Evolutionary conservation across 331 rosid species (phyloP), one percentile per base, ranked within the genome.

Genomic region (Quercus phellos): DNA sequence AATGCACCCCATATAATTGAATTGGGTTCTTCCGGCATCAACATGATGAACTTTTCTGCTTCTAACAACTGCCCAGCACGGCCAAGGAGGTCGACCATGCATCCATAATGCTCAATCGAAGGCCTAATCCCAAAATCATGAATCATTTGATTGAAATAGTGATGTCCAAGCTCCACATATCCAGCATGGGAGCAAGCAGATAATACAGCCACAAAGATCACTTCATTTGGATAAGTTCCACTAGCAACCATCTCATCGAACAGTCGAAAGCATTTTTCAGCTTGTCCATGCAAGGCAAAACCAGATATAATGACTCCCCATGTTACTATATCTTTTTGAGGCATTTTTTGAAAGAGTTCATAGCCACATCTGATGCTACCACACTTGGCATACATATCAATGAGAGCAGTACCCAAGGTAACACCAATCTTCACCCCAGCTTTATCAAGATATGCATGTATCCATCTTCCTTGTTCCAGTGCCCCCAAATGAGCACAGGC

Each of bases 1-100:
- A 88, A 72, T 7, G 85, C 35, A 5, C 90, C 92, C 88, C 88
- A 88, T 27, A 88, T 77, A 3, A 84, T 70, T 0, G 88, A 82
- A 22, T 84, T 86, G 0, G 90, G 82, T 30, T 77, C 38, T 71
- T 77, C 80, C 0, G 83, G 80, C 84, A 84, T 80, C 12, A 77
- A 66, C 34, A 1, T 17, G 34, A 86, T 84, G 30, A 88, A 50
- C 35, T 68, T 72, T 79, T 88, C 84, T 1, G 84, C 90, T 63
- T 86, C 88, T 4, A 59, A 74, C 43, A 86, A 42, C 68, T 64
- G 19, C 63, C 90, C 87, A 0, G 90, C 87, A 46, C 90, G 85
- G 50, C 90, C 84, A 5, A 86, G 90, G 46, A 88, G 82, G 78
- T 88, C 88, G 6, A 86, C 88, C 90, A 88, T 84, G 80, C 90